phyloP scores from a whole-genome alignment of 139 green algal species.

The Haematococcus sp. region DNA sequence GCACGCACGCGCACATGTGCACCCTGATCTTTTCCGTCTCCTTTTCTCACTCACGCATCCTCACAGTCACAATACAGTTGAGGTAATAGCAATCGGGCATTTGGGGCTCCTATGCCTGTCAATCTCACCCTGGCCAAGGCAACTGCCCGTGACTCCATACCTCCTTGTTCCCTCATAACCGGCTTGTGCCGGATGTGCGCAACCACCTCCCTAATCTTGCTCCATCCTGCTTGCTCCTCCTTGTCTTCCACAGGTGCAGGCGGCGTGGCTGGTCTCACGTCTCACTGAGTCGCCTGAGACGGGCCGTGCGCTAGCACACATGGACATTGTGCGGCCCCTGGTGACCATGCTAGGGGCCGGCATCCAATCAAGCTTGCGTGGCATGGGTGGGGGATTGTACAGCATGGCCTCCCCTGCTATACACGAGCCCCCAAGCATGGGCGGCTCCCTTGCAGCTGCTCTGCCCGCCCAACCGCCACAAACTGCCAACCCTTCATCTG shows the following conservation, averaged over 20 bases:
- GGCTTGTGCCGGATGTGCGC: no score
- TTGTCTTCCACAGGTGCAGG: conserved; percentile 7
- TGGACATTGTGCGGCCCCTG: conserved; percentile 12
- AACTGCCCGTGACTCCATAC: no score
- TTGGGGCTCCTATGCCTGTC: no score
- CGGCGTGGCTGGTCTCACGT: conserved; percentile 19
- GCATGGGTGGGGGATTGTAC: background rate
- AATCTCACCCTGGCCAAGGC: no score
- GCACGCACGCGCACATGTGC: conserved; percentile 1
- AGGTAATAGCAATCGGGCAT: no score
- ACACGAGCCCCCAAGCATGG: background rate
- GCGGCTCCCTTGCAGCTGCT: background rate
- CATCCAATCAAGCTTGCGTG: background rate
- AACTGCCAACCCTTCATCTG: background rate
- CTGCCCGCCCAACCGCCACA: background rate
- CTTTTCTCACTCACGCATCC: no score
- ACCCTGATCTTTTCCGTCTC: no score
- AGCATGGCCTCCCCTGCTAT: background rate
- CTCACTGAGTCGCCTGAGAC: background rate
- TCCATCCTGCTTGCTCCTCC: no score
- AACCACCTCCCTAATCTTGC: no score
- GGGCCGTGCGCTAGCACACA: background rate
- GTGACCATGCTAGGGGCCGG: conserved; percentile 1
- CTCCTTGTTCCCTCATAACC: no score
- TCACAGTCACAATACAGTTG: no score